Evolutionary conservation across 495 filamentous ascomycete species (phyloP), one percentile per base, ranked within the genome.

Genomic region (Saxophila tyrrhenica): DNA sequence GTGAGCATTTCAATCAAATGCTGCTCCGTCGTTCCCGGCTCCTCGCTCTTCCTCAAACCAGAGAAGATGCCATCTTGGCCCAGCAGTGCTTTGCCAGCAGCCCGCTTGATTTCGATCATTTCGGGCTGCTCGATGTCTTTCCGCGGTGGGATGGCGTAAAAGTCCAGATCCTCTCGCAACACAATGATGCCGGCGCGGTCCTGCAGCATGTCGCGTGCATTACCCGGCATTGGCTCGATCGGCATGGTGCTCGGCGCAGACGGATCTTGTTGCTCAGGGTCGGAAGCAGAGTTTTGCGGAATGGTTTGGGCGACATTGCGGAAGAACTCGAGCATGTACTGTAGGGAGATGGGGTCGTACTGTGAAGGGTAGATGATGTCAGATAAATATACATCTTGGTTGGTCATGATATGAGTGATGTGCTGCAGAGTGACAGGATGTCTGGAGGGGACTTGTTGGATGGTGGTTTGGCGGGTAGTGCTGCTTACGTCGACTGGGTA

Each of bases 291-390:
- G 9, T 79, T 77, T 11, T 85, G 84, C 11, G 90, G 89, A 50
- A 99, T 96, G 25, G 86, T 91, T 64, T 95, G 88, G 25, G 92
- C 91, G 50, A 99, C 90, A 48, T 81, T 81, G 41, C 92, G 87
- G 75, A 99, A 99, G 72, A 99, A 99, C 59, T 97, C 92, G 47
- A 99, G 79, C 94, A 99, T 99, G 73, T 97, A 99, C 69, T 96
- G 88, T 23, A 99, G 78, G 35, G 89, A 95, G 23, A 82, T 80
- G 25, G 92, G 91, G 67, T 99, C 92, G 71, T 97, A 99, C 92
- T 98, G 73, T 54, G 74, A 69, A 51, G 59, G 62, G 62, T 65
- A 72, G 55, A 65, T 60, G 53, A 61, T 67, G 75, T 86, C 69
- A 84, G 81, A 73, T 70, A 75, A 65, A 62, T 78, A 66, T 64